Evolutionary conservation across 768 basidiomycete species (phyloP).

Genomic region (Epithele typhae): DNA sequence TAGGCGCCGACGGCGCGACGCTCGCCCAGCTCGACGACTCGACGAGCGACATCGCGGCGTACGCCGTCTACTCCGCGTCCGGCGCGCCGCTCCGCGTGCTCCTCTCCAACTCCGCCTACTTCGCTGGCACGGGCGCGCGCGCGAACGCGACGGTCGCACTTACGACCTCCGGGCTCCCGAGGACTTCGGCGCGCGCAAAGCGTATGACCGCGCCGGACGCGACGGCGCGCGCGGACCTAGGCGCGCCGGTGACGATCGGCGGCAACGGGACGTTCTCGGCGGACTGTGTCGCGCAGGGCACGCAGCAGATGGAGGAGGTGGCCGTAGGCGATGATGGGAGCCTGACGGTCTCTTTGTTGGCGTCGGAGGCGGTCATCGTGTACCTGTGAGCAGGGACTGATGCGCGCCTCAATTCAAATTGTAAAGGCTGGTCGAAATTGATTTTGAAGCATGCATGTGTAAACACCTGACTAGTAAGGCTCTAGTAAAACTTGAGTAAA

Average conservation of each 20-base stretch:
- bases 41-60: conserved; percentile 25
- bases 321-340: conserved; percentile 19
- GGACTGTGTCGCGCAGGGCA: conserved; percentile 24
- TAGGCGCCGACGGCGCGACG: conserved; percentile 29
- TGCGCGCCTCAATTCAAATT: neutral
- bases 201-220: conserved; percentile 33
- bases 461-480: no score
- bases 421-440: neutral
- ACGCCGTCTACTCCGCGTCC: conserved; percentile 26
- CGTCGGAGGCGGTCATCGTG: conserved; percentile 36
- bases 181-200: conserved; percentile 21
- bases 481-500: no score
- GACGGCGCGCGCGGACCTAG: conserved; percentile 28
- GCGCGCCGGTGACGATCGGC: conserved; percentile 31
- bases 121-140: conserved; percentile 30
- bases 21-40: conserved; percentile 34
- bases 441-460: neutral
- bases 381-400: conserved; percentile 17
- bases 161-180: conserved; percentile 25
- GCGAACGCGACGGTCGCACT: conserved; percentile 24
- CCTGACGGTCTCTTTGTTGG: conserved; percentile 27
- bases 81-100: conserved; percentile 27
- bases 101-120: conserved; percentile 34
- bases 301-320: conserved; percentile 24
- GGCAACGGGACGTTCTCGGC: conserved; percentile 28